Conservation (phyloP, 148 eudicot species). For the Chenopodium suecicum region DNA sequence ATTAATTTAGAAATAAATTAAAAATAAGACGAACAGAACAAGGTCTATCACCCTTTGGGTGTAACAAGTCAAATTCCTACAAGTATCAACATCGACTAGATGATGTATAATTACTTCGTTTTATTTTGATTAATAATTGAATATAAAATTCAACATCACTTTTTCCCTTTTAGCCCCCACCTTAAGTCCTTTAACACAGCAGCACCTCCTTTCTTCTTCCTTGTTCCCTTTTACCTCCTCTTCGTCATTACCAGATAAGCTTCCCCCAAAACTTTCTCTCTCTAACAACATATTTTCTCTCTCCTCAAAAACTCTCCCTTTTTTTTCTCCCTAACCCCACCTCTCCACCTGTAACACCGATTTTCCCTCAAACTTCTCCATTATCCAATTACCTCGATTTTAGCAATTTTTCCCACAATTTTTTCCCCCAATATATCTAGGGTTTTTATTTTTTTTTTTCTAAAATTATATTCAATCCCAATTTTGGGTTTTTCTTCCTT, state of each 20-base stretch:
- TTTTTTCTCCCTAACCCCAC: background rate
- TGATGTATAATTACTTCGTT: too few species aligned
- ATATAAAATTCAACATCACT: background rate
- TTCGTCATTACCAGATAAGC: slow-evolving; percentile 15
- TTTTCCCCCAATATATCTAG: background rate
- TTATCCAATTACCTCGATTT: slow-evolving; percentile 30
- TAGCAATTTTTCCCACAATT: background rate
- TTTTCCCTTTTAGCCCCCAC: slow-evolving; percentile 22
- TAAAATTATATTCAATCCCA: too few species aligned
- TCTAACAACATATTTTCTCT: background rate
- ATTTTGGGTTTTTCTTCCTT: background rate
- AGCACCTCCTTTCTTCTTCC: slow-evolving; percentile 7
- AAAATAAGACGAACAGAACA: too few species aligned
- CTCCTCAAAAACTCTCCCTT: background rate
- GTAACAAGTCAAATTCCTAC: too few species aligned
- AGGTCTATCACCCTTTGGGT: too few species aligned
- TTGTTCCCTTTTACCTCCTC: background rate
- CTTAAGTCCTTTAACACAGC: background rate
- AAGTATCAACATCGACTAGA: too few species aligned
- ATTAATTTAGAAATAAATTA: too few species aligned
- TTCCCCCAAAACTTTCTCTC: background rate
- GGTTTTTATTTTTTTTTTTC: slow-evolving; percentile 8
- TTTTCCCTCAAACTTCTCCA: background rate
- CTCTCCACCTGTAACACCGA: slow-evolving; percentile 4
- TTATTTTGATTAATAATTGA: too few species aligned